These are phyloP conservation scores for Alnus glutinosa DNA, from an alignment of 306 rosid genomes.

Conservation along the genomic window DNA sequence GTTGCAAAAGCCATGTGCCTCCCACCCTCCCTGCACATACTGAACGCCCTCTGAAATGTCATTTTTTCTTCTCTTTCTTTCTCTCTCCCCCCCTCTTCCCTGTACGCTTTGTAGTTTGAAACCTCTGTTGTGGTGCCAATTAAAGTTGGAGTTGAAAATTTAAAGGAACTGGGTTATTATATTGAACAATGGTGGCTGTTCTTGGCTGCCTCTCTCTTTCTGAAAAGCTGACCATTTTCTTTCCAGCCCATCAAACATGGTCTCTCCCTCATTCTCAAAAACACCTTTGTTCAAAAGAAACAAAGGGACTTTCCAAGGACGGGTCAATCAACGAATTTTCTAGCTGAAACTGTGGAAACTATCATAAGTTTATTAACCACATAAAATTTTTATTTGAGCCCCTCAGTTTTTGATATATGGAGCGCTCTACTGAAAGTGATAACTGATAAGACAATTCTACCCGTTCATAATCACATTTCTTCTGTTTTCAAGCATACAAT, in stretches of 20 bases:
- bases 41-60: slow-evolving; percentile 26
- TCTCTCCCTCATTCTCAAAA: slow-evolving; percentile 28
- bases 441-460: background rate
- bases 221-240: slow-evolving; percentile 60
- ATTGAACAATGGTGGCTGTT: slow-evolving; percentile 37
- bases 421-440: background rate
- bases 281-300: slow-evolving; percentile 32
- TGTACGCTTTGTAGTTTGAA: slow-evolving; percentile 10
- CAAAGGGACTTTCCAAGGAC: slow-evolving; percentile 25
- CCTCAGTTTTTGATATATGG: background rate
- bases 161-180: slow-evolving; percentile 12
- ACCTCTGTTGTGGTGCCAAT: background rate
- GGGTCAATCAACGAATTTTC: slow-evolving; percentile 46
- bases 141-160: slow-evolving; percentile 1
- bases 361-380: background rate
- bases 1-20: slow-evolving; percentile 69
- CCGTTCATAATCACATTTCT: background rate
- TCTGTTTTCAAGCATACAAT: background rate
- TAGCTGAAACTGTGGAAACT: slow-evolving; percentile 15
- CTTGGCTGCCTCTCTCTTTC: slow-evolving; percentile 28
- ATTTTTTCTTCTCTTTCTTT: background rate
- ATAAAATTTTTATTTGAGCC: slow-evolving; percentile 14
- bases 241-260: slow-evolving; percentile 59
- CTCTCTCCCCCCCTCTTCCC: background rate
- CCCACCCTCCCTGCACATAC: slow-evolving; percentile 60